Evolutionary conservation across 305 asterid genomes (phyloP), one percentile per base, ranked within the genome.

Genomic region (Fraxinus paxiana): DNA sequence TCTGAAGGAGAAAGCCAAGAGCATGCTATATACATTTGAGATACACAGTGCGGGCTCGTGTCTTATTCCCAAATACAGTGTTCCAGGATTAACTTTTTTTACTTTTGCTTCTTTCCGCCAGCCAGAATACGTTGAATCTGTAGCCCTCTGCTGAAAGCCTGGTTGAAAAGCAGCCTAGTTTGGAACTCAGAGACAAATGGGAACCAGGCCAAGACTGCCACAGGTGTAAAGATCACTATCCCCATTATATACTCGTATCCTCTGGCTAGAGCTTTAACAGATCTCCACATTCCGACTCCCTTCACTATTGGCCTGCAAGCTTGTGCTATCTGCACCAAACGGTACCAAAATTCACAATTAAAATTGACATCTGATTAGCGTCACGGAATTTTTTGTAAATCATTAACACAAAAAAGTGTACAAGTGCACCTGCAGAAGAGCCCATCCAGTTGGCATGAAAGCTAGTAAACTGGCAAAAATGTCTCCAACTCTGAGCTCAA

Each of bases 361-460:
- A 56, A 18, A 56, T 18, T 56, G 67, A 56, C 6, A 10, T 65
- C 30, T 63, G 72, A 26, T 63, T 24, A 63, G 72, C 35, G 2
- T 26, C 73, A 3, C 6, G 6, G 35, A 65, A 7, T 63, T 9
- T 63, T 65, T 26, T 65, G 6, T 65, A 65, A 26, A 10, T 24
- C 13, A 63, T 6, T 3, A 26, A 24, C 35, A 65, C 18, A 65
- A 24, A 59, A 26, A 65, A 1, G 73, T 65, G 18, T 65, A 2
- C 15, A 3, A 46, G 43, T 75, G 80, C 82, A 92, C 97, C 95
- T 72, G 92, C 37, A 96, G 89, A 78, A 96, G 90, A 80, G 97
- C 97, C 98, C 99, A 96, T 78, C 98, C 97, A 3, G 98, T 92
- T 22, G 99, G 98, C 82, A 94, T 77, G 91, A 96, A 96, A 34